Conservation (phyloP, 2,329 filamentous ascomycete species). For the Alternaria viburni region DNA sequence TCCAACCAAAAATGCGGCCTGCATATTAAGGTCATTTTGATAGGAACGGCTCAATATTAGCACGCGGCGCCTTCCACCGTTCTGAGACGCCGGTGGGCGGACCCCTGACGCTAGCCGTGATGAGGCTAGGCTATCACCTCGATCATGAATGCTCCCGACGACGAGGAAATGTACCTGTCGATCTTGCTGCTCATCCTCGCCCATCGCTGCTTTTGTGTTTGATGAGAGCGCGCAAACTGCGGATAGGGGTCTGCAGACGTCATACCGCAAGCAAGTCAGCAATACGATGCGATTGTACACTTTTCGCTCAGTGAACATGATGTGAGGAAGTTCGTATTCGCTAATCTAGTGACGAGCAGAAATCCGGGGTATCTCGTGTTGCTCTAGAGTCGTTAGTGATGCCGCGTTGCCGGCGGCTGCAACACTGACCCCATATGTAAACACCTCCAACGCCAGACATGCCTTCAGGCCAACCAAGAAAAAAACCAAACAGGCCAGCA, state of each 20-base stretch:
- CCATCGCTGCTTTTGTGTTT: slow-evolving; percentile 3
- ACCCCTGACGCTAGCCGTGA: neutral
- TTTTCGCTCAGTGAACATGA: neutral
- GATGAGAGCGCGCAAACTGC: neutral
- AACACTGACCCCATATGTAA: slow-evolving; percentile 1
- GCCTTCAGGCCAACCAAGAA: neutral
- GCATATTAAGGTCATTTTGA: slow-evolving; percentile 13
- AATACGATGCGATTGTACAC: neutral
- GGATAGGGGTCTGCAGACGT: neutral
- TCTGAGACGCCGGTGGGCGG: slow-evolving; percentile 6
- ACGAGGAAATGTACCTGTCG: slow-evolving; percentile 6
- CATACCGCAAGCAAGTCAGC: neutral
- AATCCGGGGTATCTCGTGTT: slow-evolving; percentile 7
- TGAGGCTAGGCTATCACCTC: neutral
- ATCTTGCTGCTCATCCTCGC: slow-evolving; percentile 10
- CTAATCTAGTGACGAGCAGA: slow-evolving; percentile 5
- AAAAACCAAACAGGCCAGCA: too few relatives aligned
- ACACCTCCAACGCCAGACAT: slow-evolving; percentile 9
- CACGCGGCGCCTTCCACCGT: neutral
- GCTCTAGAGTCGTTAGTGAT: slow-evolving; percentile 5
- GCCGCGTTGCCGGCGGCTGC: neutral
- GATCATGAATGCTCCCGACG: slow-evolving; percentile 3
- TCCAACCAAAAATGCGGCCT: neutral
- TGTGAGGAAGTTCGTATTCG: slow-evolving; percentile 5
- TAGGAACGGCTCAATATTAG: slow-evolving; percentile 6